Conservation (phyloP, 768 basidiomycete genomes). For the Hypholoma fasciculare region DNA sequence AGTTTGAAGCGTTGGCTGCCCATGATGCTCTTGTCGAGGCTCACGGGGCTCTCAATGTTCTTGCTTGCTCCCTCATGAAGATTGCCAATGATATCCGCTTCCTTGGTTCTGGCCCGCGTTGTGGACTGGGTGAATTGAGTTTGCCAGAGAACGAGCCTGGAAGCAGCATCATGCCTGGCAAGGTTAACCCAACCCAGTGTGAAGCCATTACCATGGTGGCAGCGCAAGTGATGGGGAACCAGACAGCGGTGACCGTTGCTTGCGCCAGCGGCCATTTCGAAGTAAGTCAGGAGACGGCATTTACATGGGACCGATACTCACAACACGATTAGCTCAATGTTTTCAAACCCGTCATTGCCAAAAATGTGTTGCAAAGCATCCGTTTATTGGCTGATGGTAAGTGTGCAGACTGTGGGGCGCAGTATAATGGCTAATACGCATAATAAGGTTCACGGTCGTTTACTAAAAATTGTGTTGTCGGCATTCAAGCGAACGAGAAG, state of each 20-base stretch:
- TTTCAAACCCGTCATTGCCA: slow-evolving; percentile 98
- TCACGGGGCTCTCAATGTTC: slow-evolving; percentile 92
- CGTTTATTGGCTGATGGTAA: slow-evolving; percentile 89
- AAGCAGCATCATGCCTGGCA: slow-evolving; percentile 99
- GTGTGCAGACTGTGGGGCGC: not conserved
- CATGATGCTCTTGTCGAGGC: slow-evolving; percentile 98
- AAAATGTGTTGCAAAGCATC: slow-evolving; percentile 96
- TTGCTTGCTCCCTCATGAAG: slow-evolving; percentile 99
- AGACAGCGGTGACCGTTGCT: slow-evolving; percentile 88
- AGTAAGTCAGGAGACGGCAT: slow-evolving; percentile 44
- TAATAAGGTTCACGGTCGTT: slow-evolving; percentile 80
- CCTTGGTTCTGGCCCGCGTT: slow-evolving; percentile 96
- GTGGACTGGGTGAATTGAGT: slow-evolving; percentile 92
- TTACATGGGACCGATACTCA: slow-evolving; percentile 5
- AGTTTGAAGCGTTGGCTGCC: slow-evolving; percentile 98
- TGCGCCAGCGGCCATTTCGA: slow-evolving; percentile 98
- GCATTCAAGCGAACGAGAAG: slow-evolving; percentile 95
- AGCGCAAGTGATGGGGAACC: slow-evolving; percentile 98
- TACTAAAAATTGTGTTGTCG: slow-evolving; percentile 95
- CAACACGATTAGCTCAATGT: slow-evolving; percentile 75
- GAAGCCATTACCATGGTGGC: slow-evolving; percentile 99
- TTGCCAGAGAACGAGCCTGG: slow-evolving; percentile 99
- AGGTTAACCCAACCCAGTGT: slow-evolving; percentile 99
- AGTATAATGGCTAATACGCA: slow-evolving; percentile 9
- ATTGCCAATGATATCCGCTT: slow-evolving; percentile 99